Conservation (phyloP, 208 protist species). For the Trypanosoma scelopori region DNA sequence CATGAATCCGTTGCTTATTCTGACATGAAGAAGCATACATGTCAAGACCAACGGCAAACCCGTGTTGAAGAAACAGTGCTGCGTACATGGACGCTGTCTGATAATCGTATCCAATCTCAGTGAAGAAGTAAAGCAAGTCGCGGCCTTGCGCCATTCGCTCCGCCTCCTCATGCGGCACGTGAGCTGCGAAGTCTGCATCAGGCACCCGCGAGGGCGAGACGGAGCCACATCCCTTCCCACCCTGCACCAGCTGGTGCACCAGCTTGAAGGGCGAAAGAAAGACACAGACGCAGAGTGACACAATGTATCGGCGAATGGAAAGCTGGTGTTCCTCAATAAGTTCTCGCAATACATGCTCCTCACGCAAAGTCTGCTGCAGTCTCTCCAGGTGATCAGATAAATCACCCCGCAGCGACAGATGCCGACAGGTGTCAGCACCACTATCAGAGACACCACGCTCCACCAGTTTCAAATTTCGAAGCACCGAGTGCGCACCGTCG, state of each 20-base stretch:
- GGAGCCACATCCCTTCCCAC: background rate
- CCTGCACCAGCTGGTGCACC: background rate
- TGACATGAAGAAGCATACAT: background rate
- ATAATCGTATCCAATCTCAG: background rate
- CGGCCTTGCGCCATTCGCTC: background rate
- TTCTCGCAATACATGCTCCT: background rate
- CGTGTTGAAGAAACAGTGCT: background rate
- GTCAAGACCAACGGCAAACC: background rate
- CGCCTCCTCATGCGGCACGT: background rate
- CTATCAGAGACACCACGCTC: no score
- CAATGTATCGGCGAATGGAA: background rate
- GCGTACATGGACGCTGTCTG: background rate
- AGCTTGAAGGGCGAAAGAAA: constrained; percentile 1
- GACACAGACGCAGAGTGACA: background rate
- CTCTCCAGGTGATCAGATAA: no score
- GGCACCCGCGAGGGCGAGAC: background rate
- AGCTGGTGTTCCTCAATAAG: constrained; percentile 1
- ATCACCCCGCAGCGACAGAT: no score
- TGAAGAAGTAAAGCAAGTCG: background rate
- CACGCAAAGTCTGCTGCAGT: background rate
- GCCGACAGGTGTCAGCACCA: no score
- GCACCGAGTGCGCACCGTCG: no score
- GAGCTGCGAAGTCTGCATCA: background rate
- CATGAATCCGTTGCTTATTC: background rate
- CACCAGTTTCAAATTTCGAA: no score